phyloP scores from a whole-genome alignment of 1,284 basidiomycete species.

The Moesziomyces globuligerus region DNA sequence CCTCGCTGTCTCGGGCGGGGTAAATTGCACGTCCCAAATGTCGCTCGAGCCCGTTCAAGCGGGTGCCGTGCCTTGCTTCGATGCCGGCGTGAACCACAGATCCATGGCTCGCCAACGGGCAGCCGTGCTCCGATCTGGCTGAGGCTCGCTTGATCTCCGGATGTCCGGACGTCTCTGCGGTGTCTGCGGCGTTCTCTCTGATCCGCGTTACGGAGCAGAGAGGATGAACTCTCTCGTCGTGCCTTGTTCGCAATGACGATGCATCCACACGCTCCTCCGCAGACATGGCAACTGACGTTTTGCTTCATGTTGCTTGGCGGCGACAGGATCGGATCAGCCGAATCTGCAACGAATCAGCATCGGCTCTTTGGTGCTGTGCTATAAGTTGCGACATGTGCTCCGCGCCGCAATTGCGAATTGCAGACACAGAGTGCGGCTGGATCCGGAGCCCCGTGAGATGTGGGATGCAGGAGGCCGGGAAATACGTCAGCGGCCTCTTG shows the following conservation, averaged over 20 bases:
- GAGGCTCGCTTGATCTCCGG: not conserved
- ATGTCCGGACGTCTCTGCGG: no score
- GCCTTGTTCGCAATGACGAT: no score
- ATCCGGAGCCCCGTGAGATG: no score
- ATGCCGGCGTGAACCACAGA: no score
- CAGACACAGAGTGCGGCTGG: not conserved
- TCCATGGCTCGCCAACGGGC: not conserved
- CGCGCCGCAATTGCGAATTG: no score
- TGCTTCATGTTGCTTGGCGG: not conserved
- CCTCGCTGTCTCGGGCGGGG: not conserved
- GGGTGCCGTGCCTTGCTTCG: no score
- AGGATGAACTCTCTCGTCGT: no score
- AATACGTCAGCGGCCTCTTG: not conserved
- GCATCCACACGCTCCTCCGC: no score
- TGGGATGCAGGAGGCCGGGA: no score
- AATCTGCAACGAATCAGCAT: not conserved
- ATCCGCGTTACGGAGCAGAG: no score
- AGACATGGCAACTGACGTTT: no score
- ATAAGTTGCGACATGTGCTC: not conserved
- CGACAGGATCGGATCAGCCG: not conserved
- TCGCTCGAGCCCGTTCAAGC: no score
- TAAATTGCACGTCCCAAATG: not conserved
- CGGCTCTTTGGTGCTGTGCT: not conserved
- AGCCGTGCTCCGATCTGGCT: not conserved
- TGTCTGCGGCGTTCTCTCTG: not conserved